A percentile compares a stretch with the other conserved stretches of the same genome.
Evolutionary conservation across 2,329 filamentous ascomycete species (phyloP).

Genomic region (Herpotrichia juniperi): DNA sequence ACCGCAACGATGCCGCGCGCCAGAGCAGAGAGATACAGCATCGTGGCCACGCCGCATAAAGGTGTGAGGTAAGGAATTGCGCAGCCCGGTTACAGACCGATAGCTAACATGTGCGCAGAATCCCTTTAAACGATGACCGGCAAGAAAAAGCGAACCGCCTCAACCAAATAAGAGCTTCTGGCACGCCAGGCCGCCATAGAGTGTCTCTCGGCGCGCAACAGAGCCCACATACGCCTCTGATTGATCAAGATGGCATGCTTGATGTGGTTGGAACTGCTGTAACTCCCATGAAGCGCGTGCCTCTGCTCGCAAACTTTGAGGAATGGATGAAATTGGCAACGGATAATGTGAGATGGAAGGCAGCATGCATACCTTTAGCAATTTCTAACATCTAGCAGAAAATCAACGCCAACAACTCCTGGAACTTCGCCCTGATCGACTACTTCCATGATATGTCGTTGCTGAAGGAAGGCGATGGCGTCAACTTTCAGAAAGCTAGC

Average conservation of each 20-base stretch:
- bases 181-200: slow-evolving; percentile 72
- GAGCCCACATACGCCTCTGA: slow-evolving; percentile 58
- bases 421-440: slow-evolving; percentile 99
- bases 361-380: neutral
- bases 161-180: slow-evolving; percentile 85
- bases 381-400: slow-evolving; percentile 41
- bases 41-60: slow-evolving; percentile 58
- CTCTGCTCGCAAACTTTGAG: slow-evolving; percentile 96
- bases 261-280: slow-evolving; percentile 74
- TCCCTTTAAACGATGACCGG: slow-evolving; percentile 94
- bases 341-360: slow-evolving; percentile 67
- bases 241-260: slow-evolving; percentile 59
- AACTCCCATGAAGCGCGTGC: slow-evolving; percentile 92
- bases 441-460: slow-evolving; percentile 99
- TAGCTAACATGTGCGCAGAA: slow-evolving; percentile 59
- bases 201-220: slow-evolving; percentile 59
- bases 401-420: slow-evolving; percentile 97
- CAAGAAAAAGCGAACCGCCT: slow-evolving; percentile 88
- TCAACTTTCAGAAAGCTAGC: slow-evolving; percentile 98
- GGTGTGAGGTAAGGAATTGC: slow-evolving; percentile 33
- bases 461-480: slow-evolving; percentile 91
- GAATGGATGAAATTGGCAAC: slow-evolving; percentile 99
- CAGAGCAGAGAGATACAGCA: slow-evolving; percentile 49
- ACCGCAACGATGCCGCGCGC: slow-evolving; percentile 60
- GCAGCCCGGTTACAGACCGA: neutral